Conservation (phyloP, 495 filamentous ascomycete species). For the Penicillium malachiteum region DNA sequence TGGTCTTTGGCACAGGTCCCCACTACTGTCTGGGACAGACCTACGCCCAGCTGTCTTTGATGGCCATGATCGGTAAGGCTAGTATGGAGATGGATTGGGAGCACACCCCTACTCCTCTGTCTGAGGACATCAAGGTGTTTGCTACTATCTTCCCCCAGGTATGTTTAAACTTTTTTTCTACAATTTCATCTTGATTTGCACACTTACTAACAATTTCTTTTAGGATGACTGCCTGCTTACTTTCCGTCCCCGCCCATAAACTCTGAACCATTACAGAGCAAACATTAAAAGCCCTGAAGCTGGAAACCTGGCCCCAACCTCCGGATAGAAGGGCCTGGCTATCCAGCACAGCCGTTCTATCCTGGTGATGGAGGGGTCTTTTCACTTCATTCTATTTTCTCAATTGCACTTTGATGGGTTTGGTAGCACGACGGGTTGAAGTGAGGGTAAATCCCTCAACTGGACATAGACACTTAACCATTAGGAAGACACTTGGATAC, state of each 20-base stretch:
- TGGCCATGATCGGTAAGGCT: constrained; percentile 92
- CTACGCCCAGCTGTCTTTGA: constrained; percentile 88
- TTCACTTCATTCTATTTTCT: constrained; percentile 17
- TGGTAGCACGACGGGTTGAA: constrained; percentile 9
- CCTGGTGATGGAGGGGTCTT: constrained; percentile 40
- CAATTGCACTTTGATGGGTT: constrained; percentile 9
- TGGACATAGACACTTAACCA: background rate
- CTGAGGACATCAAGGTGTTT: constrained; percentile 97
- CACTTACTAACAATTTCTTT: constrained; percentile 16
- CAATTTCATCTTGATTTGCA: background rate
- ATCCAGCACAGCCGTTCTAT: constrained; percentile 31
- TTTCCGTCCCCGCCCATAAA: constrained; percentile 43
- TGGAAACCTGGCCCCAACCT: constrained; percentile 21
- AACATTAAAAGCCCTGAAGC: constrained; percentile 21
- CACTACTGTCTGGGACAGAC: constrained; percentile 97
- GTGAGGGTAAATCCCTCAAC: constrained; percentile 2
- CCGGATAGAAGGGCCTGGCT: constrained; percentile 23
- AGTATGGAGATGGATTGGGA: constrained; percentile 87
- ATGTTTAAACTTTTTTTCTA: constrained; percentile 29
- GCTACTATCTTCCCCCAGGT: constrained; percentile 97
- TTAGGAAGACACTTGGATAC: constrained; percentile 1
- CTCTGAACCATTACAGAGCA: constrained; percentile 8
- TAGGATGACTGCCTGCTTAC: constrained; percentile 46
- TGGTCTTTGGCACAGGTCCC: constrained; percentile 94
- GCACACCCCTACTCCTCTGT: constrained; percentile 74